Evolutionary conservation across 177 flowering plant genomes (phyloP).

Genomic region (Tripterygium wilfordii): DNA sequence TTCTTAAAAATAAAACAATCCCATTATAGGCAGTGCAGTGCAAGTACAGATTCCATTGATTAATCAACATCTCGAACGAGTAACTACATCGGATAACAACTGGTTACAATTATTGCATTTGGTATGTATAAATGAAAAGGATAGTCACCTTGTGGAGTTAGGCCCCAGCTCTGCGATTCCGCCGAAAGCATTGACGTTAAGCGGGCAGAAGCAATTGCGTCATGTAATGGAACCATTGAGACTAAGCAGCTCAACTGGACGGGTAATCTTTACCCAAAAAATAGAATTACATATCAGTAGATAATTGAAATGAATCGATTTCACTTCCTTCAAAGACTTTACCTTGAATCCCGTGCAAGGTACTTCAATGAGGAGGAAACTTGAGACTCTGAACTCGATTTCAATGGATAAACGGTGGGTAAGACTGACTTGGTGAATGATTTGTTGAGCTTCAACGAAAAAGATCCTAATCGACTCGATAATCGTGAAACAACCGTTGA

Average conservation of each 20-base stretch:
- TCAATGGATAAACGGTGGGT: slow-evolving; percentile 14
- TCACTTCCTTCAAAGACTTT: no score
- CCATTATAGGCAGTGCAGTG: no score
- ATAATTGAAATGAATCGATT: no score
- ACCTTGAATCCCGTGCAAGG: slow-evolving; percentile 12
- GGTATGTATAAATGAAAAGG: no score
- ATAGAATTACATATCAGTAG: no score
- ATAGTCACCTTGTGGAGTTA: slow-evolving; percentile 44
- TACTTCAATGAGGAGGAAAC: slow-evolving; percentile 18
- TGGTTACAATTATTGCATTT: no score
- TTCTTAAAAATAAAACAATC: no score
- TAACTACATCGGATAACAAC: no score
- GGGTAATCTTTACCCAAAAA: slow-evolving; percentile 28
- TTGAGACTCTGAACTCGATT: slow-evolving; percentile 9
- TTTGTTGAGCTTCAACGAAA: slow-evolving; percentile 9
- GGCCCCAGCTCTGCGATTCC: slow-evolving; percentile 47
- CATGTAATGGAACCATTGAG: slow-evolving; percentile 53
- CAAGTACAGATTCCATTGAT: no score
- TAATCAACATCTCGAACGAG: no score
- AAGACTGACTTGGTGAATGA: slow-evolving; percentile 2
- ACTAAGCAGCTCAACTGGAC: slow-evolving; percentile 36
- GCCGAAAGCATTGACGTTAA: slow-evolving; percentile 29
- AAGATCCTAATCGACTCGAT: slow-evolving; percentile 11
- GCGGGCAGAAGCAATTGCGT: slow-evolving; percentile 48
- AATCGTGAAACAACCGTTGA: slow-evolving; percentile 16